These are phyloP conservation scores for Ophiorrhiza pumila DNA, from an alignment of 257 asterid species.

Conservation along the genomic window DNA sequence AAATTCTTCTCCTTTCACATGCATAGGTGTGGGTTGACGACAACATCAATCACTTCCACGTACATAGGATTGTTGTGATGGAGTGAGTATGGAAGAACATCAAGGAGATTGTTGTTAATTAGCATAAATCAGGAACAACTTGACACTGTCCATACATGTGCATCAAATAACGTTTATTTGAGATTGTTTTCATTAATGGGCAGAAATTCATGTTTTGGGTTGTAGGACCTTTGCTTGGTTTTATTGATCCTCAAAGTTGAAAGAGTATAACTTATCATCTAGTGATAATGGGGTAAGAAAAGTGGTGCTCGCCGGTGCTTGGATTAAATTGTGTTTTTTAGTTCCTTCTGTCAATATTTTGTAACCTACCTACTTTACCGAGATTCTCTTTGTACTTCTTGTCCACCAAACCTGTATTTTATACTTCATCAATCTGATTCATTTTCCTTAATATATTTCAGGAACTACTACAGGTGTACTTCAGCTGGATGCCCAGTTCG, in stretches of 20 bases:
- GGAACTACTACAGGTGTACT: conserved; percentile 91
- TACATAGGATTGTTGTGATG: background rate
- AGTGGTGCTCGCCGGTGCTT: background rate
- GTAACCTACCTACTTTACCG: background rate
- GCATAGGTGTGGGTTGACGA: background rate
- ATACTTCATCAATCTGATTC: conserved; percentile 13
- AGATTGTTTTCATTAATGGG: background rate
- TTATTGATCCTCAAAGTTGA: background rate
- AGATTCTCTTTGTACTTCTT: background rate
- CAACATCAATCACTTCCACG: background rate
- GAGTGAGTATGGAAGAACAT: background rate
- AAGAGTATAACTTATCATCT: too few species aligned
- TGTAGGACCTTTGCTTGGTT: background rate
- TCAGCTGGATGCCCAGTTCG: conserved; percentile 91
- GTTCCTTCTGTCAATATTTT: background rate
- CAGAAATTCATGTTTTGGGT: background rate
- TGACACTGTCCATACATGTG: background rate
- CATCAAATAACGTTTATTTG: too few species aligned
- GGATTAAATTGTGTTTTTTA: background rate
- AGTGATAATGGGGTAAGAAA: background rate
- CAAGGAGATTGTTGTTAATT: background rate
- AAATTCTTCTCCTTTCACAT: background rate
- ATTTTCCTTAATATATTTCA: conserved; percentile 30
- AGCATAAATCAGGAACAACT: background rate
- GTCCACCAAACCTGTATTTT: background rate